phyloP scores from a whole-genome alignment of 73 alveolate genomes.

The Paramecium primaurelia region DNA sequence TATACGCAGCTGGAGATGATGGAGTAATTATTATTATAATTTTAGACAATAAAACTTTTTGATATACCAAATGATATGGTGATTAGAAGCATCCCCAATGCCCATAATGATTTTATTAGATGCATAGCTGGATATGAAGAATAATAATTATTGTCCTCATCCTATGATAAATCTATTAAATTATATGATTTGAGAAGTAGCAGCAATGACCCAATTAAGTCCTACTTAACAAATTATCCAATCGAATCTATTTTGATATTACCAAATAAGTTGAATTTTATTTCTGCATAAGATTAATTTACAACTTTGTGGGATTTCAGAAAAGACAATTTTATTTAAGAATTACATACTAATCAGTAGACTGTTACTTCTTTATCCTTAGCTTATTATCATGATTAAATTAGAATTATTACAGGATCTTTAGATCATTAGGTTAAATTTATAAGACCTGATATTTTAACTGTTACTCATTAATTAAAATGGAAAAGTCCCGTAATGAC shows the following conservation, averaged over 20 bases:
- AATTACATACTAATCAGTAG: background rate
- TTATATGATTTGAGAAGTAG: slow-evolving; percentile 23
- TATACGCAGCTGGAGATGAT: slow-evolving; percentile 45
- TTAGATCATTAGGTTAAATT: slow-evolving; percentile 28
- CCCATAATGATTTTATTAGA: slow-evolving; percentile 31
- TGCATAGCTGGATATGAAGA: background rate
- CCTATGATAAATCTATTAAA: slow-evolving; percentile 3
- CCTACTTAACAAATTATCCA: background rate
- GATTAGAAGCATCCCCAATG: slow-evolving; percentile 1
- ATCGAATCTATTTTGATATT: background rate
- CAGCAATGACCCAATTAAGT: background rate
- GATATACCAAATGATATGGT: background rate
- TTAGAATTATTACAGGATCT: background rate
- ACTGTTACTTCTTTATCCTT: background rate
- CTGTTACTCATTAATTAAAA: background rate
- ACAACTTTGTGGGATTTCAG: slow-evolving; percentile 41
- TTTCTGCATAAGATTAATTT: slow-evolving; percentile 16
- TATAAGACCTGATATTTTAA: background rate
- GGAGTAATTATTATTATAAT: background rate
- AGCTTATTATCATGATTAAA: background rate
- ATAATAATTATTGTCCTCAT: background rate
- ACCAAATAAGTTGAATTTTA: background rate
- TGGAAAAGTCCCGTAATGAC: slow-evolving; percentile 6
- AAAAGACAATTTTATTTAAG: background rate
- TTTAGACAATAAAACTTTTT: background rate